Conservation (phyloP, 2,329 filamentous ascomycete genomes). For the Tolypocladium endophyticum region DNA sequence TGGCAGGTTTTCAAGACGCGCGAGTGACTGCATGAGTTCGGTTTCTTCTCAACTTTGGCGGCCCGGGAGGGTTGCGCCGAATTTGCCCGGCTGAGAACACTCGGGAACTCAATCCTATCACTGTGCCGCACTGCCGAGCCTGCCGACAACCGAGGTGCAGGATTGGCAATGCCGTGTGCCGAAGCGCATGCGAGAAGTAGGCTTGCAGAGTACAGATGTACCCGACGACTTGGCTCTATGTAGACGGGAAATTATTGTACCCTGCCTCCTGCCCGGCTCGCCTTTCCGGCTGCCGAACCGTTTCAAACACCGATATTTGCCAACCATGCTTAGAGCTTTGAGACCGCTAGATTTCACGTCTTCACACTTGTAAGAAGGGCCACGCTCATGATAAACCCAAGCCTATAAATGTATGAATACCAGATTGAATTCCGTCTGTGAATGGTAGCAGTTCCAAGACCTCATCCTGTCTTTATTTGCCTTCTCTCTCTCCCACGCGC, state of each 20-base stretch:
- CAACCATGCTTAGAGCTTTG: background rate
- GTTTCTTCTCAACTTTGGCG: too few species aligned
- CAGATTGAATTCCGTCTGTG: background rate
- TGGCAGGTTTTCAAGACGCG: too few species aligned
- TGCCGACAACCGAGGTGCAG: background rate
- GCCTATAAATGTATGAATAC: background rate
- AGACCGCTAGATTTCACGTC: background rate
- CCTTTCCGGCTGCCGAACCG: too few species aligned
- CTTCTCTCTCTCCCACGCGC: background rate
- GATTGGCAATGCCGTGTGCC: background rate
- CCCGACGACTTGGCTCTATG: too few species aligned
- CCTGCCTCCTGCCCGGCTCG: too few species aligned
- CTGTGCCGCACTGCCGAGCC: too few species aligned
- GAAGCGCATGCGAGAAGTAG: background rate
- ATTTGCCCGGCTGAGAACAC: background rate
- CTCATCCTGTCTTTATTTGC: background rate
- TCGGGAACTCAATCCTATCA: too few species aligned
- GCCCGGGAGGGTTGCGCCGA: background rate
- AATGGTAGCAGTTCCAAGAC: too few species aligned
- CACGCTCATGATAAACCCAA: background rate
- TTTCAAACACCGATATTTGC: too few species aligned
- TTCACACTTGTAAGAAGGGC: background rate
- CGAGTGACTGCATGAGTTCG: too few species aligned
- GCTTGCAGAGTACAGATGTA: background rate
- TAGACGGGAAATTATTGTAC: background rate